phyloP scores from a whole-genome alignment of 2,329 filamentous ascomycete species.

The Drechslerella dactyloides region DNA sequence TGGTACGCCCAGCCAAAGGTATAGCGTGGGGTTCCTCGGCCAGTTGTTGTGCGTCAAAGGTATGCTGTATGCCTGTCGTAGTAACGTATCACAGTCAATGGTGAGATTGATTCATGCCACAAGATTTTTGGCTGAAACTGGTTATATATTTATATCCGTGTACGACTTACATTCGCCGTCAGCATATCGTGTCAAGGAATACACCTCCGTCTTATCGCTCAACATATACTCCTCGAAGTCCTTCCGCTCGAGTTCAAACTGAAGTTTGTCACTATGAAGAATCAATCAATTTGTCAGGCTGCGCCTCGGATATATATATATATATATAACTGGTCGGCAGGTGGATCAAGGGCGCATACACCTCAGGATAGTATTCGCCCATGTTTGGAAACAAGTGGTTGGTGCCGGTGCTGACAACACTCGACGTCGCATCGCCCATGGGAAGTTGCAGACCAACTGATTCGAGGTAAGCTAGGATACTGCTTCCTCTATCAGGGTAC shows the following conservation, averaged over 20 bases:
- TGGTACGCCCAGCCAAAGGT: too few relatives aligned
- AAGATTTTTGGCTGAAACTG: too few relatives aligned
- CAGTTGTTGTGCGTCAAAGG: not conserved
- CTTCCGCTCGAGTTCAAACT: slow-evolving; percentile 1
- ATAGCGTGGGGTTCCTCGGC: not conserved
- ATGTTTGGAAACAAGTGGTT: not conserved
- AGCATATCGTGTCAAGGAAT: not conserved
- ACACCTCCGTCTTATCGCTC: not conserved
- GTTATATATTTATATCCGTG: not conserved
- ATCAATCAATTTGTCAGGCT: not conserved
- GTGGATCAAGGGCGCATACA: not conserved
- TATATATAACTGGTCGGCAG: too few relatives aligned
- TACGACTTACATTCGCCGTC: slow-evolving; percentile 2
- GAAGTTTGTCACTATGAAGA: not conserved
- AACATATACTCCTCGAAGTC: not conserved
- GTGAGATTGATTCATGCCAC: too few relatives aligned
- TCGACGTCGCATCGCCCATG: not conserved
- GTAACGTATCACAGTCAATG: too few relatives aligned
- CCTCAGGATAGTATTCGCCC: not conserved
- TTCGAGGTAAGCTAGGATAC: not conserved
- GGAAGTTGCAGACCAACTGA: not conserved
- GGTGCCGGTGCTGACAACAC: not conserved
- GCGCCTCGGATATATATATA: too few relatives aligned
- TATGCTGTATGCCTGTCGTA: not conserved
- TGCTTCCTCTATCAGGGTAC: not conserved